Conservation (phyloP, 352 stramenopile species). For the Thraustochytrium sp. region DNA sequence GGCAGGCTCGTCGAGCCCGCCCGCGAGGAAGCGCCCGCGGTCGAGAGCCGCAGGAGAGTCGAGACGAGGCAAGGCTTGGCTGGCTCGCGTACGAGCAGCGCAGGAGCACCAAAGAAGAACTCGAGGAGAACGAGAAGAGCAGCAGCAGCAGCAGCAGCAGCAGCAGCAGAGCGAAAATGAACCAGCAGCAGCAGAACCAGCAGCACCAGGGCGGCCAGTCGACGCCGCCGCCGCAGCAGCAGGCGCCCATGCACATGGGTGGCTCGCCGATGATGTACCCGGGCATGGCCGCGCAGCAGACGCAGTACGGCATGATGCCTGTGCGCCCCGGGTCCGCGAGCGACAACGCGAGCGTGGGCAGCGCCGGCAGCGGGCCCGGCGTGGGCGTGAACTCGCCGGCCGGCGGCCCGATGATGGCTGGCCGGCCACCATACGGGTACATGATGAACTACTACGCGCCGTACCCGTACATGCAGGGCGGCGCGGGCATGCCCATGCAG, state of each 20-base stretch:
- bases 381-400: not conserved
- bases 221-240: not conserved
- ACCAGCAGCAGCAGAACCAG: slow-evolving; percentile 11
- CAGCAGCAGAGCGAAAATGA: no score
- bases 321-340: not conserved
- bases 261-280: slow-evolving; percentile 16
- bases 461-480: not conserved
- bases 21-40: no score
- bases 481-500: not conserved
- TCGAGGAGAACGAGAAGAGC: no score
- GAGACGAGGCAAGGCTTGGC: no score
- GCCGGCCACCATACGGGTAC: not conserved
- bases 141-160: no score
- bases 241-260: not conserved
- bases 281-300: not conserved
- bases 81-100: no score
- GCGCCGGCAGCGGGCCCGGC: not conserved
- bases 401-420: not conserved
- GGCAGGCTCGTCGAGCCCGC: no score
- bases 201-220: not conserved
- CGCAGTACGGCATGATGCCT: slow-evolving; percentile 13
- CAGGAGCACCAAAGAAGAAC: no score
- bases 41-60: no score
- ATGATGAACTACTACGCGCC: slow-evolving; percentile 8
- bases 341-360: not conserved